Conservation (phyloP, 2,329 filamentous ascomycete genomes). For the Exophiala sp. region DNA sequence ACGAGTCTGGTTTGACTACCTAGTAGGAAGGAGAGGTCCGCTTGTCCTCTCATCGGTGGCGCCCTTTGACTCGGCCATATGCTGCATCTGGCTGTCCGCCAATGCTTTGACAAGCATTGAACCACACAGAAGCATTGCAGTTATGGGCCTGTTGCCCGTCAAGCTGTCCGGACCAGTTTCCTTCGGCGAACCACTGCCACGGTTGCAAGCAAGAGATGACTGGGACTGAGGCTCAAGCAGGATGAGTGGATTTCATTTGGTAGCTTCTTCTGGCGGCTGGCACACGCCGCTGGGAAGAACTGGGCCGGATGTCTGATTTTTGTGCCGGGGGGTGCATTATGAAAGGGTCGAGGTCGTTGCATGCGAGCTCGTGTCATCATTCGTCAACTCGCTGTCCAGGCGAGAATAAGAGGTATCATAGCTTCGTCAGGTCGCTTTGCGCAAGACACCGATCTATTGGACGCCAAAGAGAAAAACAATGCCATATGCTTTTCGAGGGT, state of each 20-base stretch:
- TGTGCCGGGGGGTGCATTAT: constrained; percentile 10
- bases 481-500: constrained; percentile 25
- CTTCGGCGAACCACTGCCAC: constrained; percentile 6
- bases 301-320: constrained; percentile 6
- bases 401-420: constrained; percentile 28
- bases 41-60: constrained; percentile 12
- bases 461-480: constrained; percentile 28
- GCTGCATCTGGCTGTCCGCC: constrained; percentile 6
- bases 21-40: constrained; percentile 14
- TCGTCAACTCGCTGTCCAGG: constrained; percentile 27
- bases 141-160: constrained; percentile 1
- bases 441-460: constrained; percentile 27
- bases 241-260: not conserved
- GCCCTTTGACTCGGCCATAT: constrained; percentile 4
- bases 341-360: constrained; percentile 22
- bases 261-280: constrained; percentile 1
- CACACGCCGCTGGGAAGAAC: too few relatives aligned
- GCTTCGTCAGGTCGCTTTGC: constrained; percentile 29
- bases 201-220: not conserved
- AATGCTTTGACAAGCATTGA: not conserved
- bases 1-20: constrained; percentile 16
- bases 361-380: constrained; percentile 26
- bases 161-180: constrained; percentile 4
- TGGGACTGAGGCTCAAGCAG: not conserved
- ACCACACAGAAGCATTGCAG: constrained; percentile 7